Percentiles rank a stretch among this genome's conserved stretches.
phyloP scores from a whole-genome alignment of 139 green algal genomes.

The Astrephomene gubernaculifera region DNA sequence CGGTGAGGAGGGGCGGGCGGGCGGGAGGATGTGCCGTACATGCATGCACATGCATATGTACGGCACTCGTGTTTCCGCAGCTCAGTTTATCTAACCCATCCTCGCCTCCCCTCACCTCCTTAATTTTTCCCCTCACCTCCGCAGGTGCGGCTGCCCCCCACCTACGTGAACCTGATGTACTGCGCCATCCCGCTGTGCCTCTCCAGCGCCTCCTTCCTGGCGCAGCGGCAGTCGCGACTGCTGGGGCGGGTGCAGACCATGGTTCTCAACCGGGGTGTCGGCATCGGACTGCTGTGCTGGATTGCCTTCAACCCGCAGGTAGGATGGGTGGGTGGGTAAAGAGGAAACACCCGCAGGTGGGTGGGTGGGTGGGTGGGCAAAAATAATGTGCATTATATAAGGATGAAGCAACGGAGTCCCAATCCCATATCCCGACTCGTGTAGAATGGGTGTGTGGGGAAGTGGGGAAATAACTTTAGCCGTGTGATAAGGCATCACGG shows the following conservation, averaged over 20 bases:
- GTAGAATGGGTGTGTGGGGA: too few relatives aligned
- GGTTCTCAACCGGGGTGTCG: constrained; percentile 51
- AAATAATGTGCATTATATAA: too few relatives aligned
- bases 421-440: too few relatives aligned
- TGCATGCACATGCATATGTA: too few relatives aligned
- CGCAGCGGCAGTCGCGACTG: constrained; percentile 16
- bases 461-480: too few relatives aligned
- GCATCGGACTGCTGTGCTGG: constrained; percentile 59
- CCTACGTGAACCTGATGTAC: constrained; percentile 53
- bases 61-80: too few relatives aligned
- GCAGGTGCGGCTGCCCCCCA: constrained; percentile 41
- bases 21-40: too few relatives aligned
- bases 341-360: not conserved
- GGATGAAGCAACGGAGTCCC: too few relatives aligned
- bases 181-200: constrained; percentile 45
- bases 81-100: too few relatives aligned
- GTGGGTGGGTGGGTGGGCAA: not conserved
- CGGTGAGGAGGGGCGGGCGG: not conserved
- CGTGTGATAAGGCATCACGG: too few relatives aligned
- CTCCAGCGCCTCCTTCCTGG: not conserved
- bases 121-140: too few relatives aligned
- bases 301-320: constrained; percentile 38
- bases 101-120: not conserved
- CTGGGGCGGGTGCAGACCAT: constrained; percentile 51
- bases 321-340: not conserved